Base-by-base conservation (phyloP, 163 green algal genomes). In the Volvox carteri region DNA sequence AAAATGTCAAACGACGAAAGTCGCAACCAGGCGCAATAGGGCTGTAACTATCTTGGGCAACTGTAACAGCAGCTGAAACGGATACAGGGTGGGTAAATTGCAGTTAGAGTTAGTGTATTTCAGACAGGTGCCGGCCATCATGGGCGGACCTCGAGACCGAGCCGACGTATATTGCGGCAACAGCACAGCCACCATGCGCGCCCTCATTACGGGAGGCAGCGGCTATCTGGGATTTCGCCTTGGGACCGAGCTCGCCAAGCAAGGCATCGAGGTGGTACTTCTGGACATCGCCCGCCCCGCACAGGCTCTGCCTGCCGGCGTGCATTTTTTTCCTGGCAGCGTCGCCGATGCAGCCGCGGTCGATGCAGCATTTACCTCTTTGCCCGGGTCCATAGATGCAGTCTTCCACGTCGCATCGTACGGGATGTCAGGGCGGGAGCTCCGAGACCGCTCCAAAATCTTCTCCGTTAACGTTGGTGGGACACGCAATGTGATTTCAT, bases 401-500 rank as follows among this genome's bases (percentile, higher is more conserved):
- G 76, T 92, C 1, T 87, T 90, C 65, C 89, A 92, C 52, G 76
- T 92, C n/a, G 89, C 89, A 9, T 88, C 75, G 25, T 92, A 88
- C 70, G 89, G 89, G 60, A 92, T 92, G 89, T 92, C 89, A 4
- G 89, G 89, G 18, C 18, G 44, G 9, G 89, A 92, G 89, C 60
- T 88, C 35, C 62, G 75, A 21, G 35, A 79, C 46, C 72, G 30
- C 14, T 73, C 56, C 23, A 67, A 52, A 16, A 92, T 92, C 33
- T 8, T 19, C 4, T 41, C 44, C 12, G 84, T 92, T 14, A 92
- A 92, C 48, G 84, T 92, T 76, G 65, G 50, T 28, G 89, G 89
- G 23, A 90, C 89, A 37, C 46, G 25, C 2, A 77, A 90, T 42
- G 84, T 92, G 21, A 54, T 90, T 0, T 76, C 58, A 0, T 75